These are phyloP conservation scores for Penicillium sp. DNA, from an alignment of 2,329 filamentous ascomycete species.

Conservation along the genomic window DNA sequence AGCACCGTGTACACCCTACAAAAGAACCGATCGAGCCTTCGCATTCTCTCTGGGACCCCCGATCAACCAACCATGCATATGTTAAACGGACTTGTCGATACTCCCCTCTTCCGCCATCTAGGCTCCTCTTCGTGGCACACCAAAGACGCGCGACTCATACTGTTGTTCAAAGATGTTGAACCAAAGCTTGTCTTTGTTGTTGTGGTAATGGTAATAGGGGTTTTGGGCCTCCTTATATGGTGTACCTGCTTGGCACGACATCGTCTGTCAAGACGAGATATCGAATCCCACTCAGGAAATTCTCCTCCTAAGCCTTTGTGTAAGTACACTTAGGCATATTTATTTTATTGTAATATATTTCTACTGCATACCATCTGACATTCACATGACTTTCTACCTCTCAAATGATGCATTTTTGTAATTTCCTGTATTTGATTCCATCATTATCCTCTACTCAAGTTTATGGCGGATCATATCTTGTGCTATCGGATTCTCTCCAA, in stretches of 20 bases:
- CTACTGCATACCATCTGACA: background rate
- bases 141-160: constrained; percentile 5
- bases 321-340: background rate
- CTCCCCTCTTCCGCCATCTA: constrained; percentile 8
- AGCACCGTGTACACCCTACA: constrained; percentile 5
- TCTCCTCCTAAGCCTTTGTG: background rate
- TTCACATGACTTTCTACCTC: background rate
- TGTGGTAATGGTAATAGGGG: background rate
- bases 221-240: background rate
- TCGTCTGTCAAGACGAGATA: constrained; percentile 3
- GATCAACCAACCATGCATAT: constrained; percentile 2
- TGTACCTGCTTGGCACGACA: background rate
- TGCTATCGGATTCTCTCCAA: background rate
- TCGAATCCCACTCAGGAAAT: background rate
- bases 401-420: background rate
- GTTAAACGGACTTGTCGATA: constrained; percentile 10
- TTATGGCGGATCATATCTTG: too few species aligned
- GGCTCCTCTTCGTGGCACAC: constrained; percentile 7
- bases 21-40: background rate
- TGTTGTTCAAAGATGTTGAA: background rate
- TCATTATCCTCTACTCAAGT: background rate
- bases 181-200: background rate
- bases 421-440: background rate
- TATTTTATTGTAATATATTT: background rate
- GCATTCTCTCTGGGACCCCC: constrained; percentile 3